Evolutionary conservation across 352 stramenopile genomes (phyloP), one percentile per base, ranked within the genome.

Genomic region (Phytopythium helicoides): DNA sequence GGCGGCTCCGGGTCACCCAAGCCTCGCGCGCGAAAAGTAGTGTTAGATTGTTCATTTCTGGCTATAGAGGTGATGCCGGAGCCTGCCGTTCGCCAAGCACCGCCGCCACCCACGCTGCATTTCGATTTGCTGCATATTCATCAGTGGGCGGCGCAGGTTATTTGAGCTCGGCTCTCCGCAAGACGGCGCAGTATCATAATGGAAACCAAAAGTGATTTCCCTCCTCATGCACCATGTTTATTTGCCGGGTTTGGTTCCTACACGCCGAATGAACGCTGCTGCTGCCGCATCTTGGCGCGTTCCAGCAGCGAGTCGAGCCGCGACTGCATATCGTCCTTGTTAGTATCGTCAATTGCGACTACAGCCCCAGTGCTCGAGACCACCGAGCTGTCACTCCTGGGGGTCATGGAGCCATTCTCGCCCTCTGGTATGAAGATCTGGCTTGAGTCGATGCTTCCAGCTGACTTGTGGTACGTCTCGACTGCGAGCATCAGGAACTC

Each of bases 401-500:
- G 34, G 19, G 18, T 21, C 25, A 48, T 25, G 49, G 52, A 45
- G 36, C 54, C 34, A 54, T 40, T 51, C 11, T 48, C 5, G 38
- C 18, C 41, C 39, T 56, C 41, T 16, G 65, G 31, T 33, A 33
- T 5, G 28, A 33, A 33, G 9, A 10, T 5, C 28, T 33, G 28
- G 28, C 9, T 5, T 33, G 5, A 9, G 28, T 33, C 28, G 5
- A 33, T 33, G 28, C 28, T 33, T 9, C 28, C 9, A 33, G 28
- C 5, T 6, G 50, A 60, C 36, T 76, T 73, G 47, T 81, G 54
- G 28, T 71, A 65, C 25, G 74, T 83, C 44, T 86, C 74, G 3
- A 69, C 57, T 16, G 62, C 64, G 28, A 84, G 62, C 3, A 75
- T 68, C 19, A 86, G 58, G 42, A 84, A 60, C 40, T 86, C 72